Evolutionary conservation across 768 basidiomycete species (phyloP), one percentile per base, ranked within the genome.

Genomic region (Erythrobasidium yunnanense): DNA sequence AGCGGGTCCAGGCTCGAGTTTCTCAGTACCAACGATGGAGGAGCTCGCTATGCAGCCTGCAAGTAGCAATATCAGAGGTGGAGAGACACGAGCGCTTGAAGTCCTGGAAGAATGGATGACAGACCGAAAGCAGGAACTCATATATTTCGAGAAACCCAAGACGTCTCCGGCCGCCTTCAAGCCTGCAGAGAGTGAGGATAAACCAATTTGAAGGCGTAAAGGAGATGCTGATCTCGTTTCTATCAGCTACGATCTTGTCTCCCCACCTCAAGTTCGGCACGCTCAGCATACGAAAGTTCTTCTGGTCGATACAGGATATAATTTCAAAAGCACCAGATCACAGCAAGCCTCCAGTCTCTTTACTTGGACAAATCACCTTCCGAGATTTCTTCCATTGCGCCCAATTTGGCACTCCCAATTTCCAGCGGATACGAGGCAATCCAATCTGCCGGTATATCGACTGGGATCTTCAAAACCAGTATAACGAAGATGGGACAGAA

Each of bases 261-360:
- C 76, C 74, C 1, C 75, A 76, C 66, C 55, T 75, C 60, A 78
- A 77, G 60, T 78, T 78, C 53, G 77, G 77, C 20, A 76, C 75
- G 62, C 60, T 78, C 11, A 74, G 75, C 29, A 70, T 77, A 1
- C 57, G 77, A 8, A 74, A 74, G 60, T 71, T 77, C 32, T 77
- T 75, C 71, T 76, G 76, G 76, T 70, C 71, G 1, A 71, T 72
- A 27, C 71, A 75, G 38, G 66, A 70, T 6, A 71, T 74, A 13
- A 73, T 75, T 30, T 71, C 70, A 11, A 46, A 67, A 68, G 58
- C 68, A 67, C 45, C 55, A 45, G 52, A 30, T 32, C 33, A 57
- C 70, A 71, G 70, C 47, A 70, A 73, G 68, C 74, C 49, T 35
- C 52, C 65, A 29, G 70, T 65, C n/a, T 58, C 46, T 42, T 74